A percentile compares a stretch with the other conserved stretches of the same genome.
These are phyloP conservation scores for Scedosporium minutisporum DNA, from an alignment of 2,329 filamentous ascomycete genomes.

Conservation along the genomic window DNA sequence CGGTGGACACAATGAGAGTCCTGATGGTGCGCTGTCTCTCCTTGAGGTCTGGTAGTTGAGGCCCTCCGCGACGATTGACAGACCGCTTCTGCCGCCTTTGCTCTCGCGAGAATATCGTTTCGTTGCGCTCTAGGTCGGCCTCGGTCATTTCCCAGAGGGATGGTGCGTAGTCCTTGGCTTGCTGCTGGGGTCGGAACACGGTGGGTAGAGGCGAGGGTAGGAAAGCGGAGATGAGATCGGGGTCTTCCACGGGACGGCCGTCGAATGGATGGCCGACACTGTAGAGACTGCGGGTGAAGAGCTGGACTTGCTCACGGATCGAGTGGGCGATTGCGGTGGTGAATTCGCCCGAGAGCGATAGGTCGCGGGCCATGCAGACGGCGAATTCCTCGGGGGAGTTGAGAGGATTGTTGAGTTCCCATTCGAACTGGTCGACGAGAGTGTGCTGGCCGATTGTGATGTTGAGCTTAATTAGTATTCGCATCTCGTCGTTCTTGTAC, in stretches of 20 bases:
- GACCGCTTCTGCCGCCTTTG: constrained; percentile 92
- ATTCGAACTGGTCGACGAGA: constrained; percentile 94
- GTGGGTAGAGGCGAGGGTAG: constrained; percentile 72
- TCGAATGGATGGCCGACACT: constrained; percentile 92
- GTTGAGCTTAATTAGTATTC: constrained; percentile 88
- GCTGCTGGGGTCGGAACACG: constrained; percentile 82
- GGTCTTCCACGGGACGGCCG: constrained; percentile 83
- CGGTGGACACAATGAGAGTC: constrained; percentile 83
- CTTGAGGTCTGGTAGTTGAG: constrained; percentile 88
- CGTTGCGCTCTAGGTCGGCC: constrained; percentile 78
- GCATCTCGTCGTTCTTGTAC: constrained; percentile 99
- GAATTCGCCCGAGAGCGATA: constrained; percentile 90
- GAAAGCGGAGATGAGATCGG: constrained; percentile 78
- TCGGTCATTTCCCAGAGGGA: constrained; percentile 93
- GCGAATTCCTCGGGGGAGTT: constrained; percentile 97
- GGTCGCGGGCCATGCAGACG: constrained; percentile 74
- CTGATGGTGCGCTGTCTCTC: constrained; percentile 89
- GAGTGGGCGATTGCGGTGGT: constrained; percentile 96
- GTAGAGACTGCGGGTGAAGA: constrained; percentile 90
- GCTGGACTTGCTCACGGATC: constrained; percentile 89
- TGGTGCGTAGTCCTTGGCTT: constrained; percentile 87
- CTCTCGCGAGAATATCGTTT: constrained; percentile 86
- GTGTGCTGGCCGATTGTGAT: constrained; percentile 95
- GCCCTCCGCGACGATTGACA: constrained; percentile 85
- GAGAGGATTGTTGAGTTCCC: constrained; percentile 92